Base-by-base conservation (phyloP, 208 protist species). In the Porcisia deanei region DNA sequence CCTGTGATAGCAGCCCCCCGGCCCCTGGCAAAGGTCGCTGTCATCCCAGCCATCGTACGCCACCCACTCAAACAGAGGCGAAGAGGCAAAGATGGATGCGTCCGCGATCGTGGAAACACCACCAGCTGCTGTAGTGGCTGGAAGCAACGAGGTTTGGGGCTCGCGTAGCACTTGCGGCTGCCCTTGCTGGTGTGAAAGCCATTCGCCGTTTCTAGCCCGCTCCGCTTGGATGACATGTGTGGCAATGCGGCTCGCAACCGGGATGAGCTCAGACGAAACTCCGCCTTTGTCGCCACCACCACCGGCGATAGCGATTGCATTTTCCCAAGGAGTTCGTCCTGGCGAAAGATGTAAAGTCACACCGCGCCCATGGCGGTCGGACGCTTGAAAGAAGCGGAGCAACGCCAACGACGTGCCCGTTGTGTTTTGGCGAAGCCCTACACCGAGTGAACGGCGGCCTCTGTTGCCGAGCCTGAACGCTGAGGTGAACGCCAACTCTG, bases 31-130 rank as follows among this genome's bases (percentile, higher is more conserved):
- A 49, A 81, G 72, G 22, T 81, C 77, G 41, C 61, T 81, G 47
- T 73, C 72, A 59, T 81, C 71, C 71, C 71, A 81, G 39, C 77
- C 77, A 10, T 74, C 71, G 64, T 76, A 74, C 43, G 77, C 65
- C 58, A 81, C 72, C 77, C 77, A 81, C 43, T 81, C 71, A 43
- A 81, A 76, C 25, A 81, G 45, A 58, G 77, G 77, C 20, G 68
- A 43, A 3, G 68, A 74, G 22, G 71, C 64, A 14, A 61, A 43
- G 65, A 34, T 57, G 63, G 77, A 81, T 54, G n/a, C 47, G n/a
- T 73, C 30, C 65, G 71, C 39, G 10, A 58, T 73, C 7, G 7
- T 60, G 30, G 37, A 71, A 43, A 57, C 61, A 3, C 39, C 22
- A 37, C n/a, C 61, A 49, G 61, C 61, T 34, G 25, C 0, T 41